These are phyloP conservation scores for Flaveria brownii DNA, from an alignment of 129 eudicot species.

Conservation along the genomic window DNA sequence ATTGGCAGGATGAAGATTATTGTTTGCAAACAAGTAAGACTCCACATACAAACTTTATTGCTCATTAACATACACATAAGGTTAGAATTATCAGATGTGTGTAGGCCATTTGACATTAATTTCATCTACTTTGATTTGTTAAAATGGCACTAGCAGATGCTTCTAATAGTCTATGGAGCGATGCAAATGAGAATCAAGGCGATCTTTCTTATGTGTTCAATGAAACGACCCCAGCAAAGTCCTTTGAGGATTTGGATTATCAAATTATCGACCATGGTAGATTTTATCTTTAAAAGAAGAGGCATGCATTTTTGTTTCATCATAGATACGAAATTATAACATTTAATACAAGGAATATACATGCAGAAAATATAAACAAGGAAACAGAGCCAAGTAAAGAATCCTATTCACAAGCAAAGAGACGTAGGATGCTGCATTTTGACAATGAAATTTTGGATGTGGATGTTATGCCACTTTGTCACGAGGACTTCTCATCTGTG, in stretches of 20 bases:
- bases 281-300: not conserved
- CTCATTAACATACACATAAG: not conserved
- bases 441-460: conserved; percentile 50
- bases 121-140: conserved; percentile 11
- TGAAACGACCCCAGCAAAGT: conserved; percentile 79
- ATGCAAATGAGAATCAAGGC: conserved; percentile 45
- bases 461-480: conserved; percentile 43
- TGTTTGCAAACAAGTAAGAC: conserved; percentile 46
- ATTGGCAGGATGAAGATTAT: conserved; percentile 62
- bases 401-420: conserved; percentile 63
- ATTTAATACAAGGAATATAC: conserved; percentile 27
- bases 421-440: conserved; percentile 83
- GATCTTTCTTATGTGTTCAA: conserved; percentile 56
- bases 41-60: conserved; percentile 29
- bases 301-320: not conserved
- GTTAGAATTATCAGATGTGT: not conserved
- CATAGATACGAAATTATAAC: not conserved
- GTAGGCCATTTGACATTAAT: not conserved
- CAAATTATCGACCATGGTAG: conserved; percentile 48
- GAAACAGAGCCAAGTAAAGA: conserved; percentile 47
- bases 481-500: conserved; percentile 47
- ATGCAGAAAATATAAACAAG: conserved; percentile 53
- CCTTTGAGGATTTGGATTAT: conserved; percentile 72
- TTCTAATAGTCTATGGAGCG: conserved; percentile 50
- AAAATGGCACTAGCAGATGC: conserved; percentile 41